Conservation (phyloP, 2,329 filamentous ascomycete species). For the Trichoderma sp. region DNA sequence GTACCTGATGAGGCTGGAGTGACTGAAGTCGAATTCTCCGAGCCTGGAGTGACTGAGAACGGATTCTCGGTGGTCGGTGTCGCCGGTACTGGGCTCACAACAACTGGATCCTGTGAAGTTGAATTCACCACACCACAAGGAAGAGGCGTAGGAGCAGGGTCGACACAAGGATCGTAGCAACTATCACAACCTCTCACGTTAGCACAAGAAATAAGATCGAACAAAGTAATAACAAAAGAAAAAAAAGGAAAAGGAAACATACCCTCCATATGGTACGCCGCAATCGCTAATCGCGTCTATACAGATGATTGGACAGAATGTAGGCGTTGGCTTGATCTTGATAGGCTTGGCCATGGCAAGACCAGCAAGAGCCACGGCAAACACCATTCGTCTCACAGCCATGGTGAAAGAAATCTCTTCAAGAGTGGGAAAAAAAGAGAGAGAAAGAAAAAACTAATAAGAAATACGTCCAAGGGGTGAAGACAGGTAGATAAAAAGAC, state of each 20-base stretch:
- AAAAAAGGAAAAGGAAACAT: not conserved
- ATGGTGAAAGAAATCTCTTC: not conserved
- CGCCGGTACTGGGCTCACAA: not conserved
- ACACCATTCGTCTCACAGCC: not conserved
- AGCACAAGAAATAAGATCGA: not conserved
- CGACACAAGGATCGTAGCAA: constrained; percentile 35
- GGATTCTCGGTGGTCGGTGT: not conserved
- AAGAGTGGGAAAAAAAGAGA: too few species aligned
- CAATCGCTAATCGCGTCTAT: constrained; percentile 34
- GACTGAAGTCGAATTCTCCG: not conserved
- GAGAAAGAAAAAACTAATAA: not conserved
- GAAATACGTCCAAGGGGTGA: not conserved
- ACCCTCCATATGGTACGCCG: constrained; percentile 33
- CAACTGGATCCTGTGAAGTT: not conserved
- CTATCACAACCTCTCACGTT: constrained; percentile 22
- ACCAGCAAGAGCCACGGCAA: not conserved
- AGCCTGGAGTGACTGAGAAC: not conserved
- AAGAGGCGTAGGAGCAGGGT: constrained; percentile 27
- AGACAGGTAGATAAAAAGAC: not conserved
- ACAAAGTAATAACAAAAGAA: not conserved
- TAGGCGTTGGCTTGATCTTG: not conserved
- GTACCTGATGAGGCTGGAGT: not conserved
- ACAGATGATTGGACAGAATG: constrained; percentile 27
- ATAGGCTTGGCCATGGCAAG: not conserved
- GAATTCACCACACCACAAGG: constrained; percentile 18